A percentile compares a stretch with the other conserved stretches of the same genome.
These are phyloP conservation scores for Sugiyamaella sp. DNA, from an alignment of 1,139 yeast genomes.

Conservation along the genomic window DNA sequence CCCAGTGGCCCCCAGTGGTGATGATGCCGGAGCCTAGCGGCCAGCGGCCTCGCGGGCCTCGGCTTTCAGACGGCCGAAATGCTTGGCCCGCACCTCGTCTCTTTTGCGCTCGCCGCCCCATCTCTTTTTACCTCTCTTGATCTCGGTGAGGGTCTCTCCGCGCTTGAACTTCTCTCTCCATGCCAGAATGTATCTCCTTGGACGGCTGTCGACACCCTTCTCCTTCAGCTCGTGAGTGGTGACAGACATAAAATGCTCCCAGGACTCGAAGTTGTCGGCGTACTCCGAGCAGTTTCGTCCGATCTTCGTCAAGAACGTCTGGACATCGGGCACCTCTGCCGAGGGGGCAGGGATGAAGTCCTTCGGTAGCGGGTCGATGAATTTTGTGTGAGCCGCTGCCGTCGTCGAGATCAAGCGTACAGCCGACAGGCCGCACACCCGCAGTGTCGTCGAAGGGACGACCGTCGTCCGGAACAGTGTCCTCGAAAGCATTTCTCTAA, in stretches of 20 bases:
- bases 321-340: slow-evolving; percentile 65
- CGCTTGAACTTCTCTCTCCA: slow-evolving; percentile 55
- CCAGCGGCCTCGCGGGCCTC: slow-evolving; percentile 22
- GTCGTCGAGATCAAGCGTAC: slow-evolving; percentile 4
- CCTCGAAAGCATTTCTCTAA: slow-evolving; percentile 20
- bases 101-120: slow-evolving; percentile 92
- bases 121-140: slow-evolving; percentile 66
- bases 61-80: slow-evolving; percentile 46
- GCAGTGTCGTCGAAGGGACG: slow-evolving; percentile 14
- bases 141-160: slow-evolving; percentile 61
- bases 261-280: slow-evolving; percentile 70
- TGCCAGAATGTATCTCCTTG: slow-evolving; percentile 56
- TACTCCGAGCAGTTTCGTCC: slow-evolving; percentile 77
- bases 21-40: no score
- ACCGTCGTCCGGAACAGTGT: slow-evolving; percentile 2
- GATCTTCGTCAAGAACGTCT: slow-evolving; percentile 68
- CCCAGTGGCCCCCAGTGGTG: neutral
- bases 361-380: slow-evolving; percentile 19
- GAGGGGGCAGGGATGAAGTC: slow-evolving; percentile 49
- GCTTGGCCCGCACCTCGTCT: slow-evolving; percentile 67
- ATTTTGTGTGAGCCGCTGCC: slow-evolving; percentile 2
- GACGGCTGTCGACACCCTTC: slow-evolving; percentile 75
- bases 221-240: slow-evolving; percentile 64
- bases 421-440: slow-evolving; percentile 5
- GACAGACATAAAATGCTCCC: slow-evolving; percentile 67